phyloP scores from a whole-genome alignment of 345 rosid species.

The Gossypium turneri region DNA sequence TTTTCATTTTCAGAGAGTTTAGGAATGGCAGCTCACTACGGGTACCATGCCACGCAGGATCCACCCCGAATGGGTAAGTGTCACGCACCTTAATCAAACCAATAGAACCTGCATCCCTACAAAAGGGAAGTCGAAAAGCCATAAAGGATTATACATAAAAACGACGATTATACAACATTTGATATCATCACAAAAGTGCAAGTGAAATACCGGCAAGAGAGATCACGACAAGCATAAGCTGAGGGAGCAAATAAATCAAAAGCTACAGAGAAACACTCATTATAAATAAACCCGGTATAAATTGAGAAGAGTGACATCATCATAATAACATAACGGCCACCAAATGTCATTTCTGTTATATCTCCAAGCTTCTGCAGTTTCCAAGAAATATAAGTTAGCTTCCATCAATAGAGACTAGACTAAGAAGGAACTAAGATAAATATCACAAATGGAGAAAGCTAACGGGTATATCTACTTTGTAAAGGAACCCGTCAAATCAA shows the following conservation, averaged over 20 bases:
- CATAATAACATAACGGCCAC: constrained; percentile 92
- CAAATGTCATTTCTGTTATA: constrained; percentile 93
- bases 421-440: background rate
- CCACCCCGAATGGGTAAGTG: constrained; percentile 92
- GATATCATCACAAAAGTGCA: constrained; percentile 2
- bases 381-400: constrained; percentile 11
- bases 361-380: constrained; percentile 84
- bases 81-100: constrained; percentile 80
- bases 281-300: constrained; percentile 88
- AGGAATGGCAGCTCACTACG: constrained; percentile 91
- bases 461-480: background rate
- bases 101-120: constrained; percentile 75
- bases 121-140: constrained; percentile 15
- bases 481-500: constrained; percentile 1
- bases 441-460: background rate
- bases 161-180: background rate
- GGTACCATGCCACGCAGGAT: constrained; percentile 89
- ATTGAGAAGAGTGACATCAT: constrained; percentile 95
- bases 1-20: constrained; percentile 96
- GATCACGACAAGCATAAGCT: constrained; percentile 94
- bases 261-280: constrained; percentile 95
- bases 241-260: constrained; percentile 75
- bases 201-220: constrained; percentile 65
- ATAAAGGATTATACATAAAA: background rate
- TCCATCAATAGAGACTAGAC: constrained; percentile 2